Conservation (phyloP, 2,329 filamentous ascomycete genomes). For the Fusarium torreyae region DNA sequence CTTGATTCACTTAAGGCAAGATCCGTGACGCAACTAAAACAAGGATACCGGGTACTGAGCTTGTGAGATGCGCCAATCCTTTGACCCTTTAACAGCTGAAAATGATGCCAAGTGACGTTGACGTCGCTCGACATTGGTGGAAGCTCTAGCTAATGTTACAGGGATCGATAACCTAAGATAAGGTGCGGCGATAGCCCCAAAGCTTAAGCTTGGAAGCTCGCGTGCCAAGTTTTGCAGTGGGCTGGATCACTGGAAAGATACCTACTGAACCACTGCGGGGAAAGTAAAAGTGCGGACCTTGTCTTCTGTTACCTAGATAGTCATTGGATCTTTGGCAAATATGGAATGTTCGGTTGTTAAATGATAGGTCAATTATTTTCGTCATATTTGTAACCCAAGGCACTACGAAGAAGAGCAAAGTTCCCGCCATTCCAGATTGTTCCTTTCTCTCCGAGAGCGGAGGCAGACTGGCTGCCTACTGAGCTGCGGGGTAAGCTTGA, state of each 20-base stretch:
- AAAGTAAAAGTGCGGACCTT: too few species aligned
- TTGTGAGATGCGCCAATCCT: constrained; percentile 1
- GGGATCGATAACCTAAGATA: constrained; percentile 30
- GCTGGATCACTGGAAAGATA: too few species aligned
- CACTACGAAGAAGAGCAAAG: too few species aligned
- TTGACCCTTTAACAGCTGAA: constrained; percentile 30
- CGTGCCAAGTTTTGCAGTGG: constrained; percentile 29
- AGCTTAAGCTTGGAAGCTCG: constrained; percentile 10
- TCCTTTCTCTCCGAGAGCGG: too few species aligned
- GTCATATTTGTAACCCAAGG: too few species aligned
- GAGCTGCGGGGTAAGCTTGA: constrained; percentile 8
- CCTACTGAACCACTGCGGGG: too few species aligned
- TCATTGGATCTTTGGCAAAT: too few species aligned
- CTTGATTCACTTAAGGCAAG: constrained; percentile 26
- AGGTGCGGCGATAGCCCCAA: constrained; percentile 23
- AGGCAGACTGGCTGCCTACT: not conserved
- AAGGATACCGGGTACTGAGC: constrained; percentile 11
- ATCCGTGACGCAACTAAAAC: constrained; percentile 40
- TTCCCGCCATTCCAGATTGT: too few species aligned
- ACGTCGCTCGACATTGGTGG: constrained; percentile 23
- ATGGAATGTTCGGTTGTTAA: too few species aligned
- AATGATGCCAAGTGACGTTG: constrained; percentile 43
- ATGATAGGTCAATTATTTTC: too few species aligned
- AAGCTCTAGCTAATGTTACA: not conserved
- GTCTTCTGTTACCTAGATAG: too few species aligned